Evolutionary conservation across 2,329 filamentous ascomycete species (phyloP).

Genomic region (Colletotrichum sp.): DNA sequence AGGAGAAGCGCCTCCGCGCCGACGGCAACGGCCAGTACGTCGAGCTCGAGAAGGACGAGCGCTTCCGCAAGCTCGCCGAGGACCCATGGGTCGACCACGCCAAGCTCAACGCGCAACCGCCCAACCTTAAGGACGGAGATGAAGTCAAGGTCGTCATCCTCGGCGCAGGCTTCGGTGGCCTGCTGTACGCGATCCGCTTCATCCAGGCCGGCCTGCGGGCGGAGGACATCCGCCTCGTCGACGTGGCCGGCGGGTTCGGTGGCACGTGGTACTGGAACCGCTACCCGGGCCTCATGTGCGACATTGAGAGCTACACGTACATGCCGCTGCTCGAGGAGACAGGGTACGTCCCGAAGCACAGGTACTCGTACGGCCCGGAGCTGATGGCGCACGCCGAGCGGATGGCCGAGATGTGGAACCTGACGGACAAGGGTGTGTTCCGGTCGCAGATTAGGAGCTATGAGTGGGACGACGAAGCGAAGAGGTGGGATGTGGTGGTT

Average conservation of each 20-base stretch:
- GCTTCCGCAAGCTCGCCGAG: slow-evolving; percentile 27
- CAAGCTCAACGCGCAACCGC: slow-evolving; percentile 28
- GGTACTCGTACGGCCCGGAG: slow-evolving; percentile 49
- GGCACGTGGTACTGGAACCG: slow-evolving; percentile 60
- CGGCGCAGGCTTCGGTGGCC: slow-evolving; percentile 38
- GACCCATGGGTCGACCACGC: slow-evolving; percentile 42
- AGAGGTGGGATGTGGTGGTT: slow-evolving; percentile 26
- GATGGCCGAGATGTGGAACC: slow-evolving; percentile 45
- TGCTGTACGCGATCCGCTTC: slow-evolving; percentile 33
- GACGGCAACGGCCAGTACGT: slow-evolving; percentile 38
- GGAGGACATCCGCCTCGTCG: slow-evolving; percentile 45
- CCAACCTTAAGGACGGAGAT: slow-evolving; percentile 29
- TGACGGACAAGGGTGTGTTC: slow-evolving; percentile 43
- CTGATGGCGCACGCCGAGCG: slow-evolving; percentile 45
- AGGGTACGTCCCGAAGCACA: slow-evolving; percentile 60
- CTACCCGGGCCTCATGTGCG: slow-evolving; percentile 57
- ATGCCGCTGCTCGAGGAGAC: slow-evolving; percentile 65
- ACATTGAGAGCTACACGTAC: slow-evolving; percentile 66
- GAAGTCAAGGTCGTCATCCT: slow-evolving; percentile 34
- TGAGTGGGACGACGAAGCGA: slow-evolving; percentile 50
- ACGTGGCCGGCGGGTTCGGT: slow-evolving; percentile 48
- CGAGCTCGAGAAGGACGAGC: slow-evolving; percentile 26
- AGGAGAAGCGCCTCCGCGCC: slow-evolving; percentile 33
- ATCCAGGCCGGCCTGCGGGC: slow-evolving; percentile 26
- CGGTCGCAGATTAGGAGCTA: slow-evolving; percentile 43